These are phyloP conservation scores for Boletus rex-veris DNA, from an alignment of 768 basidiomycete species.

Conservation along the genomic window DNA sequence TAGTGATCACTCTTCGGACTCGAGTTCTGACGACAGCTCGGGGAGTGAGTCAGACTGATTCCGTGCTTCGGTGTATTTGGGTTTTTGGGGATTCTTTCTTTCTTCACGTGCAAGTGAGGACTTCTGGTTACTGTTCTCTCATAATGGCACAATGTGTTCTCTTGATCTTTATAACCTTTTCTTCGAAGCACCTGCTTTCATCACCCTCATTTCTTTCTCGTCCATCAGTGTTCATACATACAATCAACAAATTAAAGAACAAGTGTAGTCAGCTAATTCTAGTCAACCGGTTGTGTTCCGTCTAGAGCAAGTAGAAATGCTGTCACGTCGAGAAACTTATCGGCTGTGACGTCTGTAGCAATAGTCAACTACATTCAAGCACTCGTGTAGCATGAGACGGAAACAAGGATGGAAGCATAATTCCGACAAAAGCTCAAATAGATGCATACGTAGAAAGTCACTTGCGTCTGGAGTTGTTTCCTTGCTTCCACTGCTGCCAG, in stretches of 20 bases:
- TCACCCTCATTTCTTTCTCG: slow-evolving; percentile 18
- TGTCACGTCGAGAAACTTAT: slow-evolving; percentile 10
- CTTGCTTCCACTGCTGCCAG: slow-evolving; percentile 53
- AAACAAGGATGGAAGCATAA: background rate
- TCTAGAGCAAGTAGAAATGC: slow-evolving; percentile 21
- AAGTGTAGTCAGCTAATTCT: slow-evolving; percentile 51
- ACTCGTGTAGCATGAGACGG: background rate
- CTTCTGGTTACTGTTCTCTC: slow-evolving; percentile 25
- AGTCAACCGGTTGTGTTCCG: slow-evolving; percentile 25
- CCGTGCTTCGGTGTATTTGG: slow-evolving; percentile 8
- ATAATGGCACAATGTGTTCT: slow-evolving; percentile 28
- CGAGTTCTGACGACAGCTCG: slow-evolving; percentile 77
- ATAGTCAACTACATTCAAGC: slow-evolving; percentile 8
- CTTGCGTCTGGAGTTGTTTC: slow-evolving; percentile 16
- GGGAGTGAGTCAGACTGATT: slow-evolving; percentile 79
- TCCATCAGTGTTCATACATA: slow-evolving; percentile 37
- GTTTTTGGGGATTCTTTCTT: slow-evolving; percentile 8
- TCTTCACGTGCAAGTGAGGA: slow-evolving; percentile 21
- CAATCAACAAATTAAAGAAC: slow-evolving; percentile 41
- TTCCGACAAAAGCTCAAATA: background rate
- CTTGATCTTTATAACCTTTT: slow-evolving; percentile 38
- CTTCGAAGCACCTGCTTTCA: slow-evolving; percentile 26
- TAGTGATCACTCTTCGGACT: slow-evolving; percentile 77
- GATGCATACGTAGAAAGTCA: slow-evolving; percentile 5
- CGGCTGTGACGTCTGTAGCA: slow-evolving; percentile 7